These are phyloP conservation scores for Suillus placidus DNA, from an alignment of 768 basidiomycete species.

Conservation along the genomic window DNA sequence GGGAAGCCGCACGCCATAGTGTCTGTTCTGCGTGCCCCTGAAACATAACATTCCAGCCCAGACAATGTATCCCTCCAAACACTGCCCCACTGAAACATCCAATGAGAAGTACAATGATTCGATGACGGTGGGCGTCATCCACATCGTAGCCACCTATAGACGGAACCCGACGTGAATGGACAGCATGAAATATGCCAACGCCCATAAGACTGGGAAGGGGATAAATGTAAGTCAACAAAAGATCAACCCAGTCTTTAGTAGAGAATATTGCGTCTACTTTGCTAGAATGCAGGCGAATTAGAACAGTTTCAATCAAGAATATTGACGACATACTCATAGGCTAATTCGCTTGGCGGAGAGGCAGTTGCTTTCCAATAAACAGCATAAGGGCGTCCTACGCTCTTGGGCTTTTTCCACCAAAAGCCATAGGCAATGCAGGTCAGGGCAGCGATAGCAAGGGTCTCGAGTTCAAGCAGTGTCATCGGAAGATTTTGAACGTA, in stretches of 20 bases:
- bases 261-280: too few relatives aligned
- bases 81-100: conserved; percentile 14
- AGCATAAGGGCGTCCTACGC: conserved; percentile 25
- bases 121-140: neutral
- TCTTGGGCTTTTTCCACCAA: conserved; percentile 46
- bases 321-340: neutral
- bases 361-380: neutral
- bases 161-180: neutral
- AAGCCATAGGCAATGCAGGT: conserved; percentile 34
- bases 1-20: conserved; percentile 26
- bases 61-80: conserved; percentile 33
- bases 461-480: conserved; percentile 42
- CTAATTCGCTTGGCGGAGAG: neutral
- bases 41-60: conserved; percentile 27
- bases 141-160: neutral
- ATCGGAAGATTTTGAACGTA: conserved; percentile 27
- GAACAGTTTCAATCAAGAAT: neutral
- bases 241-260: fast-evolving
- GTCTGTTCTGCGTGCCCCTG: conserved; percentile 18
- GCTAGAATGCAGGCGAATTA: neutral
- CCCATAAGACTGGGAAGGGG: neutral
- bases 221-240: neutral
- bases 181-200: neutral
- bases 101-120: neutral
- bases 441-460: conserved; percentile 36